Conservation (phyloP, 2,329 filamentous ascomycete genomes). For the Trichoderma koningii region DNA sequence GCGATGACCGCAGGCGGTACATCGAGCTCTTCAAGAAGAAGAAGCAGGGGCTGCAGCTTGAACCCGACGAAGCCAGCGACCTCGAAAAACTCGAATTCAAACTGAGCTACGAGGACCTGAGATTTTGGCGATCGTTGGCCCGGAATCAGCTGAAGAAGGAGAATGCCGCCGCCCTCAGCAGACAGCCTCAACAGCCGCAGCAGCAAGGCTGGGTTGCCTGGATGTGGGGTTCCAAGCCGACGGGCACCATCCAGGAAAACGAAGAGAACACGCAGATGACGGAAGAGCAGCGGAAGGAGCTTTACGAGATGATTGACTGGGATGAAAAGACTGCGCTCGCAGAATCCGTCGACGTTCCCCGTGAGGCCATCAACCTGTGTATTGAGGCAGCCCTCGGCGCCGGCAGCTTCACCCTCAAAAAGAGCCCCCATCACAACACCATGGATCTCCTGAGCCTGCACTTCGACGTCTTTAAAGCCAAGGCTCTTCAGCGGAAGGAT, state of each 20-base stretch:
- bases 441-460: constrained; percentile 86
- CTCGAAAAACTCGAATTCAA: constrained; percentile 81
- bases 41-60: constrained; percentile 72
- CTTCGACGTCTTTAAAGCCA: constrained; percentile 93
- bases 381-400: constrained; percentile 91
- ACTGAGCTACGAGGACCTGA: constrained; percentile 87
- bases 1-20: constrained; percentile 85
- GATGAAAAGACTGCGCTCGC: constrained; percentile 91
- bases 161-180: constrained; percentile 83
- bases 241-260: constrained; percentile 58
- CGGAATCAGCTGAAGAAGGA: constrained; percentile 95
- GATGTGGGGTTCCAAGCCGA: constrained; percentile 82
- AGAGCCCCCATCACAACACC: constrained; percentile 60
- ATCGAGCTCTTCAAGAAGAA: constrained; percentile 96
- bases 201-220: constrained; percentile 89
- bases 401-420: constrained; percentile 91
- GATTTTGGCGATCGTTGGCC: constrained; percentile 94
- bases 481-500: constrained; percentile 84
- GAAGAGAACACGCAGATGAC: constrained; percentile 84
- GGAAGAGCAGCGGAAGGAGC: constrained; percentile 91
- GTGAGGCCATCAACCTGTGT: constrained; percentile 90
- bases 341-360: constrained; percentile 84
- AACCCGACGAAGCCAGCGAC: constrained; percentile 69
- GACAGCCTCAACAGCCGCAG: constrained; percentile 54
- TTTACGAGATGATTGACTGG: constrained; percentile 98